phyloP scores from a whole-genome alignment of 306 rosid species.

The Hylodesmum podocarpum region DNA sequence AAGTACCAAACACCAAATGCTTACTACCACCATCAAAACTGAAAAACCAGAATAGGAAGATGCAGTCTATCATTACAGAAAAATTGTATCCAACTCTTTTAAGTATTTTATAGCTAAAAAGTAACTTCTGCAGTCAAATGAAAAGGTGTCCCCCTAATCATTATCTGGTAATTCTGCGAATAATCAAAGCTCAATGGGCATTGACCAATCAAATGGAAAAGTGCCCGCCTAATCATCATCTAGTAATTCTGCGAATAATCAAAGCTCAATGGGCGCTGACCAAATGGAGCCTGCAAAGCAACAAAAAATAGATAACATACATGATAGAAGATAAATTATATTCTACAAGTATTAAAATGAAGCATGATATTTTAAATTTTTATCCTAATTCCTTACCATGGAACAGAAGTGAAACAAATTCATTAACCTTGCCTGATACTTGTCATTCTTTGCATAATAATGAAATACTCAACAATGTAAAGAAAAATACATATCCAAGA shows the following conservation, averaged over 20 bases:
- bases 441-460: too few species aligned
- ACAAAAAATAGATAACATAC: neutral
- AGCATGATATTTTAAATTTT: neutral
- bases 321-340: neutral
- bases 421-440: neutral
- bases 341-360: neutral
- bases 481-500: neutral
- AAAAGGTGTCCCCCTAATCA: slow-evolving; percentile 21
- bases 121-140: slow-evolving; percentile 34
- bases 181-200: slow-evolving; percentile 77
- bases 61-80: slow-evolving; percentile 28
- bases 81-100: slow-evolving; percentile 17
- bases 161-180: slow-evolving; percentile 57
- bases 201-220: slow-evolving; percentile 52
- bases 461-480: too few species aligned
- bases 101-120: too few species aligned
- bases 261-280: slow-evolving; percentile 78
- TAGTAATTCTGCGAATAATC: slow-evolving; percentile 70
- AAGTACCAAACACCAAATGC: neutral
- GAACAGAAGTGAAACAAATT: neutral
- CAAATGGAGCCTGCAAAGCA: slow-evolving; percentile 72
- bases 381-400: neutral
- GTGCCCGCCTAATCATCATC: slow-evolving; percentile 16
- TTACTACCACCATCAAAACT: slow-evolving; percentile 31
- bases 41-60: slow-evolving; percentile 29